A percentile compares a stretch with the other conserved stretches of the same genome.
Conservation (phyloP, 2,329 filamentous ascomycete genomes). For the Botrytis sinoallii region DNA sequence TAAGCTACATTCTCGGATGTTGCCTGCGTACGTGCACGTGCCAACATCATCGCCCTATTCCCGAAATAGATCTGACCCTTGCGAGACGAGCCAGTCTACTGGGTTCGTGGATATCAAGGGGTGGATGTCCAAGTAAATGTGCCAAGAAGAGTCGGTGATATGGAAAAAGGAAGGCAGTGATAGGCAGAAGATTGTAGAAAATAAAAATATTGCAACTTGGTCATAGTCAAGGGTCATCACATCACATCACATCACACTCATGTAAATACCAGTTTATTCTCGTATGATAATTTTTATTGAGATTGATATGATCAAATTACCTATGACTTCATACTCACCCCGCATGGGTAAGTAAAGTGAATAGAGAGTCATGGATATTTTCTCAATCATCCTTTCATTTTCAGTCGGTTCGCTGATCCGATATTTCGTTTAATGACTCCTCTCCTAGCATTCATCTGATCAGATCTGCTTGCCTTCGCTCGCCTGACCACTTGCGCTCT, state of each 20-base stretch:
- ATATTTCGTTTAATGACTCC: background rate
- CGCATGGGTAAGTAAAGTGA: background rate
- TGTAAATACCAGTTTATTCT: background rate
- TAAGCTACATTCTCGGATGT: background rate
- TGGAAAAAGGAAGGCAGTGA: background rate
- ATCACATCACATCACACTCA: background rate
- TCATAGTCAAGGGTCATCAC: background rate
- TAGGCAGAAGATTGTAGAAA: background rate
- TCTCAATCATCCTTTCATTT: background rate
- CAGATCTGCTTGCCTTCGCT: background rate
- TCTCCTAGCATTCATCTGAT: background rate
- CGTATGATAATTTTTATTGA: background rate
- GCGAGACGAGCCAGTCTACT: background rate
- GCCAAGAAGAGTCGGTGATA: background rate
- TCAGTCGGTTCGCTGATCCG: background rate
- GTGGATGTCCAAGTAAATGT: too few species aligned
- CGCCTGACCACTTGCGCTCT: background rate
- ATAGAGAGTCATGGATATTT: background rate
- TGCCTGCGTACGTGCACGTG: background rate
- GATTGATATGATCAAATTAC: background rate
- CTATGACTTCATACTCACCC: background rate
- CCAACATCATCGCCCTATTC: background rate
- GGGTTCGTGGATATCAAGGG: background rate
- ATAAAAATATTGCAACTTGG: background rate
- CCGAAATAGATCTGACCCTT: background rate